Conservation (phyloP, 2,329 filamentous ascomycete genomes). For the Aspergillus sclerotialis region DNA sequence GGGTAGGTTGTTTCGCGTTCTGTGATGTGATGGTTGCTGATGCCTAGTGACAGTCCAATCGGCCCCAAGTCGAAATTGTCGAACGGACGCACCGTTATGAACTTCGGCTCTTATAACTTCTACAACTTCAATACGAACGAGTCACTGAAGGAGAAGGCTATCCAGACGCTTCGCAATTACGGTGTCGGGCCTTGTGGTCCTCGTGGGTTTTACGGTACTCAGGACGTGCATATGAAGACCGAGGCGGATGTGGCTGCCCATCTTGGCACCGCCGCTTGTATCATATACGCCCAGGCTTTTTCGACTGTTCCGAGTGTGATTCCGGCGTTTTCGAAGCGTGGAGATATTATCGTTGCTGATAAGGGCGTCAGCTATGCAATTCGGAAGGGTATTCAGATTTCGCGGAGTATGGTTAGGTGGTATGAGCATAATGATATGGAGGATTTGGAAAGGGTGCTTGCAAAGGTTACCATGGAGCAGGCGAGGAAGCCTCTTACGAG, state of each 20-base stretch:
- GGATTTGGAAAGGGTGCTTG: conserved; percentile 78
- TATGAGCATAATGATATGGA: conserved; percentile 96
- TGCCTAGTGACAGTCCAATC: conserved; percentile 56
- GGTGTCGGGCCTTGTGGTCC: conserved; percentile 95
- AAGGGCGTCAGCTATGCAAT: conserved; percentile 89
- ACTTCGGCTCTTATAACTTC: conserved; percentile 93
- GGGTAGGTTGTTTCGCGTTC: conserved; percentile 52
- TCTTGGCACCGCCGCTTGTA: conserved; percentile 79
- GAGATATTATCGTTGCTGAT: conserved; percentile 94
- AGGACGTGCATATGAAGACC: conserved; percentile 96
- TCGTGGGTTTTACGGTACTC: conserved; percentile 95
- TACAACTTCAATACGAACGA: conserved; percentile 96
- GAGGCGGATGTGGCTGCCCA: conserved; percentile 90
- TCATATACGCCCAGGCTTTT: conserved; percentile 93
- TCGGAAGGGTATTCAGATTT: conserved; percentile 89
- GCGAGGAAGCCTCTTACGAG: conserved; percentile 80
- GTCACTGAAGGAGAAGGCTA: conserved; percentile 86
- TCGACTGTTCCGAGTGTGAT: conserved; percentile 97
- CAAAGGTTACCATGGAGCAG: conserved; percentile 81
- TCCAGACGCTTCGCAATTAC: conserved; percentile 88
- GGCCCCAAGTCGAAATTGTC: conserved; percentile 83
- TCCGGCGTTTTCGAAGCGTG: conserved; percentile 91
- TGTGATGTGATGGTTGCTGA: conserved; percentile 5
- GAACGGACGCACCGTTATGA: conserved; percentile 83
- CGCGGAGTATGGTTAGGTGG: conserved; percentile 83